Conservation (phyloP, 2,329 filamentous ascomycete genomes). For the Aspergillus ochraceoroseus region DNA sequence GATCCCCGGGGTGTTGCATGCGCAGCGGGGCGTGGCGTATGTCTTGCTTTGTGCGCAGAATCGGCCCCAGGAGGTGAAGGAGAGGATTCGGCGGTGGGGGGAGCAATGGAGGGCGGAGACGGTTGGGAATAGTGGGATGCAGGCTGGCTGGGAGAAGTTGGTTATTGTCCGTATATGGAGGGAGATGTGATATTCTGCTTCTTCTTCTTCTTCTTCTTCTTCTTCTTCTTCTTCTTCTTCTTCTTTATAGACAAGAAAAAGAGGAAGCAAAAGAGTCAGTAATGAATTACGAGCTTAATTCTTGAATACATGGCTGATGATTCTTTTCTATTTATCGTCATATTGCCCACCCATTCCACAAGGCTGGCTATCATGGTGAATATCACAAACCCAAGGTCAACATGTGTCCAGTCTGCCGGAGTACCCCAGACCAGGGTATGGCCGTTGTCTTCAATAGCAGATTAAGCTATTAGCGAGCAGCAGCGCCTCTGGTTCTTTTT, state of each 20-base stretch:
- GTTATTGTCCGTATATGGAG: conserved; percentile 84
- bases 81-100: conserved; percentile 56
- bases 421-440: neutral
- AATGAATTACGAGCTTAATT: no score
- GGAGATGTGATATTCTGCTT: conserved; percentile 10
- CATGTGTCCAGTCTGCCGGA: no score
- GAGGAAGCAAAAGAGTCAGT: no score
- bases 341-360: neutral
- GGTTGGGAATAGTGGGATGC: conserved; percentile 76
- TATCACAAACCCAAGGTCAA: neutral
- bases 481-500: no score
- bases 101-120: conserved; percentile 67
- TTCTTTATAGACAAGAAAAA: no score
- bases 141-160: conserved; percentile 91
- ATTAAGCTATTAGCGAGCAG: no score
- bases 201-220: no score
- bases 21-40: conserved; percentile 72
- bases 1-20: conserved; percentile 61
- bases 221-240: no score
- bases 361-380: neutral
- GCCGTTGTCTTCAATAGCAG: no score
- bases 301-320: no score
- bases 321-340: no score
- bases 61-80: conserved; percentile 68
- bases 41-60: conserved; percentile 88